Evolutionary conservation across 2,329 filamentous ascomycete genomes (phyloP).

Genomic region (Neoarthrinium moseri): DNA sequence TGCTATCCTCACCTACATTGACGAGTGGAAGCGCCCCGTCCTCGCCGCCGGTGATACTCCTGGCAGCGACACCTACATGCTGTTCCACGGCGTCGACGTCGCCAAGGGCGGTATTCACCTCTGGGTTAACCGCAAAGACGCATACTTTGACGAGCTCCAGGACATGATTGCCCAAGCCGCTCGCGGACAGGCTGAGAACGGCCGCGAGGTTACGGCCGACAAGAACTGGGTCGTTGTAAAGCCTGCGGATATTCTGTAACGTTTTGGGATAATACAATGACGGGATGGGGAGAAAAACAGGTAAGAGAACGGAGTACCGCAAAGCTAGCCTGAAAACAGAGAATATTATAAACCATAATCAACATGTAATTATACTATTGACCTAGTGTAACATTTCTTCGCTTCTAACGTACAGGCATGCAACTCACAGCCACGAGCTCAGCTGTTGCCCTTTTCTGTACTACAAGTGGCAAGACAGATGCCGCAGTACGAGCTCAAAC

Average conservation of each 20-base stretch:
- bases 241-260: slow-evolving; percentile 35
- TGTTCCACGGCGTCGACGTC: slow-evolving; percentile 42
- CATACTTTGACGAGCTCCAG: slow-evolving; percentile 31
- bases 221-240: slow-evolving; percentile 44
- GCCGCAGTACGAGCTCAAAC: no score
- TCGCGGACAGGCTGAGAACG: slow-evolving; percentile 31
- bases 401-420: no score
- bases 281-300: no score
- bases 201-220: slow-evolving; percentile 37
- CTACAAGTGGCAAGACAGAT: no score
- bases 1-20: slow-evolving; percentile 40
- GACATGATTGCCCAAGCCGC: slow-evolving; percentile 35
- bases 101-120: slow-evolving; percentile 38
- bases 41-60: slow-evolving; percentile 43
- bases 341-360: no score
- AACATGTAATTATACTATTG: no score
- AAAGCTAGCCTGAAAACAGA: no score
- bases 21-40: slow-evolving; percentile 40
- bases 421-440: no score
- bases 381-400: no score
- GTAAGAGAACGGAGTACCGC: no score
- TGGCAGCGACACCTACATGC: slow-evolving; percentile 41
- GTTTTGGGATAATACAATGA: no score
- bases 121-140: slow-evolving; percentile 38
- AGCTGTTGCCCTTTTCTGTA: no score